Percentiles rank a stretch among this genome's conserved stretches.
These are phyloP conservation scores for Globisporangium solare DNA, from an alignment of 352 stramenopile genomes.

Conservation along the genomic window DNA sequence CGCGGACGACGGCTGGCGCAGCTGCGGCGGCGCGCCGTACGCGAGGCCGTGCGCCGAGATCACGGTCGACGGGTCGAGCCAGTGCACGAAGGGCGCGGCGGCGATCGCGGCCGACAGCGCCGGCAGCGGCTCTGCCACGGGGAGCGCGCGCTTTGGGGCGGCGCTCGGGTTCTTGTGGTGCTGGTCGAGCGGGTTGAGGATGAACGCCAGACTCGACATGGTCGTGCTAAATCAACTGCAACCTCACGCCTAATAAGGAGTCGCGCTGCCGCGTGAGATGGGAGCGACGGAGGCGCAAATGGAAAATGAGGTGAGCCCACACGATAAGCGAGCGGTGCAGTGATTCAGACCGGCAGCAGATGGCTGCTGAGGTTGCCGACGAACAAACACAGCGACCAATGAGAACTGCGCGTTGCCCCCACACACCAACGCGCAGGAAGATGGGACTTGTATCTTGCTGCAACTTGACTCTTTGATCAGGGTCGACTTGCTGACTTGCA, in stretches of 20 bases:
- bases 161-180: slow-evolving; percentile 2
- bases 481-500: background rate
- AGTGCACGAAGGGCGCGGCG: too few species aligned
- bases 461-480: background rate
- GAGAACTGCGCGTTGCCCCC: slow-evolving; percentile 4
- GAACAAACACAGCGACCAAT: slow-evolving; percentile 8
- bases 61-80: too few species aligned
- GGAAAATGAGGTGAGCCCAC: background rate
- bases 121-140: slow-evolving; percentile 3
- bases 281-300: background rate
- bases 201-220: slow-evolving; percentile 20
- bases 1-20: background rate
- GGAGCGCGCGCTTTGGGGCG: background rate
- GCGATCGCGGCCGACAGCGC: background rate
- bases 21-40: too few species aligned
- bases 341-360: background rate
- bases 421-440: slow-evolving; percentile 1
- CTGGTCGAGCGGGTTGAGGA: slow-evolving; percentile 16
- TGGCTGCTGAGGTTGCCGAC: slow-evolving; percentile 3
- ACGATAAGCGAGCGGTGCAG: too few species aligned
- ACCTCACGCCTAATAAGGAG: background rate
- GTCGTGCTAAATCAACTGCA: background rate
- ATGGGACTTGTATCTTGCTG: slow-evolving; percentile 3
- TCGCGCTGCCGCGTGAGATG: background rate
- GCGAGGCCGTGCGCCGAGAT: too few species aligned